Percentiles rank a stretch among this genome's conserved stretches.
phyloP scores from a whole-genome alignment of 495 filamentous ascomycete genomes.

The Massariosphaeria phaeospora region DNA sequence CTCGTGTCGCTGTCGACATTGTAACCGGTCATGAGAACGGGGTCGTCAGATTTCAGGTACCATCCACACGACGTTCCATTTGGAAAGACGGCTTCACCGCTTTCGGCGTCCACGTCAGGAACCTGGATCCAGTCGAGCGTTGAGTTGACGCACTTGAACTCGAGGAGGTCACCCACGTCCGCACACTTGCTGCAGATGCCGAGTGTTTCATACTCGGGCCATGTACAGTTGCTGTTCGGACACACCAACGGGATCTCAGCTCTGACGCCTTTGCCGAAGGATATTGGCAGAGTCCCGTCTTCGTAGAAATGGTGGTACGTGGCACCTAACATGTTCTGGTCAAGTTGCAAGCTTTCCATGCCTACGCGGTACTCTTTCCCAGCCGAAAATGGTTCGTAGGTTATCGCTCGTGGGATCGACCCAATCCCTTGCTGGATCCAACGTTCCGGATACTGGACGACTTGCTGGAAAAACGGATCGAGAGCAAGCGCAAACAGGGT shows the following conservation, averaged over 20 bases:
- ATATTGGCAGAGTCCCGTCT: conserved; percentile 4
- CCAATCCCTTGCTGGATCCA: conserved; percentile 6
- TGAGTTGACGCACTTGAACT: conserved; percentile 10
- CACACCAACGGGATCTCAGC: conserved; percentile 11
- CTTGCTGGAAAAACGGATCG: conserved; percentile 31
- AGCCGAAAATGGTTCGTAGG: neutral
- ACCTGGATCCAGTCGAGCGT: conserved; percentile 9
- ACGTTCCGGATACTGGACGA: conserved; percentile 18
- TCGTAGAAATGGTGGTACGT: conserved; percentile 17
- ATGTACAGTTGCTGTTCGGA: conserved; percentile 26
- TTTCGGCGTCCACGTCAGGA: neutral
- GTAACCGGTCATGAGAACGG: conserved; percentile 18
- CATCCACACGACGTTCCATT: conserved; percentile 22
- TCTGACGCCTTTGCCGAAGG: conserved; percentile 2
- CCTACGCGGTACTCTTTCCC: neutral
- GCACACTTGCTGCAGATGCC: conserved; percentile 17
- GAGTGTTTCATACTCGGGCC: conserved; percentile 18
- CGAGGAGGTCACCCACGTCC: conserved; percentile 12
- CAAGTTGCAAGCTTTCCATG: neutral
- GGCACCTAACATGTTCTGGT: conserved; percentile 8
- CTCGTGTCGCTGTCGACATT: conserved; percentile 1
- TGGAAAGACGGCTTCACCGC: conserved; percentile 3
- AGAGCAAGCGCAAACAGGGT: conserved; percentile 21
- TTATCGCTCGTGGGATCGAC: neutral
- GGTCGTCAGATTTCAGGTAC: conserved; percentile 9